Evolutionary conservation across 2,329 filamentous ascomycete species (phyloP).

Genomic region (Xylariomycetidae sp.): DNA sequence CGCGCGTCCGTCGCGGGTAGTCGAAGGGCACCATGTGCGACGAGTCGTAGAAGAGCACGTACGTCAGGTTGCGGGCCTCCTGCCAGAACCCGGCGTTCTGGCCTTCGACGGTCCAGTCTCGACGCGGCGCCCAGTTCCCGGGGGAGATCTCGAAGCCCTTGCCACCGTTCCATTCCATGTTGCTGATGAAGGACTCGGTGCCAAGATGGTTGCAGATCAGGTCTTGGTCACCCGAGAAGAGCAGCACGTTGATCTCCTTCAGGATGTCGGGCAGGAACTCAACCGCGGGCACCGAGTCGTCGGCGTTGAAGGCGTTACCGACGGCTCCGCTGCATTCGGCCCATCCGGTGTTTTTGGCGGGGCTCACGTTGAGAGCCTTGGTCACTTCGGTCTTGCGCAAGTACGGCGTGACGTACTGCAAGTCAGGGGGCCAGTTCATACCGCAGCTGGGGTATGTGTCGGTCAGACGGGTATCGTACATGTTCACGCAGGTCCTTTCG

Average conservation of each 20-base stretch:
- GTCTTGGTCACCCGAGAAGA: conserved; percentile 92
- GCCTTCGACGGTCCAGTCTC: conserved; percentile 90
- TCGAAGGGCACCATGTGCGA: conserved; percentile 99
- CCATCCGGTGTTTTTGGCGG: conserved; percentile 82
- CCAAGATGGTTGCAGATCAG: conserved; percentile 96
- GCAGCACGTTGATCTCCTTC: conserved; percentile 67
- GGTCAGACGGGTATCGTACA: conserved; percentile 89
- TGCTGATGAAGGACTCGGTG: conserved; percentile 84
- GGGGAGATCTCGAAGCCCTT: conserved; percentile 85
- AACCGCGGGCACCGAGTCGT: conserved; percentile 66
- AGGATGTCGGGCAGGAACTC: conserved; percentile 73
- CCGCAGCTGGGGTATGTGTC: conserved; percentile 81
- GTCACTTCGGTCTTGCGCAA: conserved; percentile 75
- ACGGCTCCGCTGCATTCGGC: conserved; percentile 82
- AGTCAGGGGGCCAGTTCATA: conserved; percentile 96
- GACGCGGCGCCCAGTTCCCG: conserved; percentile 85
- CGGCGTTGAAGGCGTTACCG: conserved; percentile 61
- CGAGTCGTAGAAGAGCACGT: conserved; percentile 90
- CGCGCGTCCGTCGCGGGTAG: conserved; percentile 74
- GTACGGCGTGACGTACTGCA: conserved; percentile 72
- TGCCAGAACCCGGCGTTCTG: conserved; percentile 88
- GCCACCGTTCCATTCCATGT: conserved; percentile 85
- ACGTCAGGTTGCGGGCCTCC: conserved; percentile 88
- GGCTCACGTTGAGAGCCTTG: conserved; percentile 73
- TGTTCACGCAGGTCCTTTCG: conserved; percentile 69